phyloP scores from a whole-genome alignment of 768 basidiomycete genomes.

The Russula olivacea region DNA sequence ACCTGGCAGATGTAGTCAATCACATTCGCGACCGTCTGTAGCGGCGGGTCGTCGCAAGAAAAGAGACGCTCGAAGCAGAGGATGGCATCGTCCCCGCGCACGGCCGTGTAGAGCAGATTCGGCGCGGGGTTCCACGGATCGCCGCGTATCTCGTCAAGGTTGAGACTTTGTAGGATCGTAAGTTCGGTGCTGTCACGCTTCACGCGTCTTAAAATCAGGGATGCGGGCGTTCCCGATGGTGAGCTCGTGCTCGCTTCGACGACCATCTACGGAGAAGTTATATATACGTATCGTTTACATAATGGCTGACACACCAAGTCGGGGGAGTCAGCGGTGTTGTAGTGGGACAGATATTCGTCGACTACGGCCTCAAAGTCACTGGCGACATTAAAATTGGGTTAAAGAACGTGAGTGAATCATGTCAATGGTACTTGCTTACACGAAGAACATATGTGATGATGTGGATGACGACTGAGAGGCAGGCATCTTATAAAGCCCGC shows the following conservation, averaged over 20 bases:
- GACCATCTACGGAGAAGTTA: conserved; percentile 11
- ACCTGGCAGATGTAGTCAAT: conserved; percentile 48
- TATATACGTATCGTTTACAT: neutral
- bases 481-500: conserved; percentile 15
- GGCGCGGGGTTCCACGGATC: conserved; percentile 55
- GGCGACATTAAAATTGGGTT: neutral
- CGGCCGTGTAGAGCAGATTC: conserved; percentile 40
- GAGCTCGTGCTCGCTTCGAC: conserved; percentile 10
- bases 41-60: conserved; percentile 42
- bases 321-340: neutral
- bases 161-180: conserved; percentile 39
- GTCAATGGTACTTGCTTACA: neutral
- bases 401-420: neutral
- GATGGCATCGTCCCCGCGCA: conserved; percentile 39
- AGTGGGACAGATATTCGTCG: conserved; percentile 23
- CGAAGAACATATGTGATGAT: conserved; percentile 16
- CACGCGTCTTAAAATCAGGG: conserved; percentile 19
- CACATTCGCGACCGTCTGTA: conserved; percentile 43
- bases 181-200: conserved; percentile 32
- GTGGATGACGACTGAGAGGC: conserved; percentile 19
- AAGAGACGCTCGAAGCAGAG: conserved; percentile 43
- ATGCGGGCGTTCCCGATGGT: neutral
- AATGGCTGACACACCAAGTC: conserved; percentile 13
- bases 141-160: conserved; percentile 38
- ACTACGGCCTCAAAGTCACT: conserved; percentile 23